These are phyloP conservation scores for Deinandra increscens DNA, from an alignment of 129 eudicot species.

Conservation along the genomic window DNA sequence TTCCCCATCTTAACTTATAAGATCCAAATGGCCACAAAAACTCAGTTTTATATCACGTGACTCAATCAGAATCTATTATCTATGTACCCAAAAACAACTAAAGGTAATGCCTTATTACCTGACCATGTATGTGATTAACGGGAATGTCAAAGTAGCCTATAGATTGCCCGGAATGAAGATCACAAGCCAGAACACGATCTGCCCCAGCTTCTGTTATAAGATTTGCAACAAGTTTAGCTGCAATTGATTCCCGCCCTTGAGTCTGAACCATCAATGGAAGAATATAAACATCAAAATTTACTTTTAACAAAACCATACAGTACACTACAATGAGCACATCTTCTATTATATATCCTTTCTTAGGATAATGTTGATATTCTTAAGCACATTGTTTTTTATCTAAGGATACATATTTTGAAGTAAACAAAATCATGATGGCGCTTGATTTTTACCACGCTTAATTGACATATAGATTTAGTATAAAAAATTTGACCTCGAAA, in stretches of 20 bases:
- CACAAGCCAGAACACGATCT: conserved; percentile 91
- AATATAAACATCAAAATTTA: neutral
- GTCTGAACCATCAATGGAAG: conserved; percentile 52
- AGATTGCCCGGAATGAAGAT: conserved; percentile 98
- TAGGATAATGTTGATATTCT: neutral
- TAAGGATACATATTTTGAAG: neutral
- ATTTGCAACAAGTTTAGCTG: conserved; percentile 97
- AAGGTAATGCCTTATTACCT: conserved; percentile 44
- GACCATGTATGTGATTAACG: conserved; percentile 95
- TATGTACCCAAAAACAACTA: neutral
- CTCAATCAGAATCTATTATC: neutral
- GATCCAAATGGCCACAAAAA: neutral
- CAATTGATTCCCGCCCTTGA: conserved; percentile 98
- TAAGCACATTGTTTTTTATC: neutral
- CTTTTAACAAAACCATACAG: conserved; percentile 1
- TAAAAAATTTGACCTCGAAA: neutral
- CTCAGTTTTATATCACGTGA: neutral
- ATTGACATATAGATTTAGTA: neutral
- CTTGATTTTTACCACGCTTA: neutral
- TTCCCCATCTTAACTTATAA: neutral
- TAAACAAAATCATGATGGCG: neutral
- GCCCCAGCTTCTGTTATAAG: conserved; percentile 97
- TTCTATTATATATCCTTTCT: neutral
- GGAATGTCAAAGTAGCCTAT: conserved; percentile 98
- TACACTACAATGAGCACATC: neutral